Evolutionary conservation across 1,139 yeast species (phyloP), one percentile per base, ranked within the genome.

Genomic region (Protomyces arabidopsidicola): DNA sequence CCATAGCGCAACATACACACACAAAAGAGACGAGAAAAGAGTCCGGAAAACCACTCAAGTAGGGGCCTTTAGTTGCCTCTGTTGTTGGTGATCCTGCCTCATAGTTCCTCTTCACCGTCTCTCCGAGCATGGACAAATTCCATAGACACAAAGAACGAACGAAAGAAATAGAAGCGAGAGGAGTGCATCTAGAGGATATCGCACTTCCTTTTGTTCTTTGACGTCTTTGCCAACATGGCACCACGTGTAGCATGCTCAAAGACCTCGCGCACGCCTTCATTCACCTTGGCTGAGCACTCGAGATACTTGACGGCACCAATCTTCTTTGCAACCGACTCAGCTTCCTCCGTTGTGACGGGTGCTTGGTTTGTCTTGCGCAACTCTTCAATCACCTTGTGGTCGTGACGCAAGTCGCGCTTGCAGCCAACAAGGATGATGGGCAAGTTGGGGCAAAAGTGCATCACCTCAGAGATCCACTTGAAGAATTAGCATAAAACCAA

Each of bases 221-320:
- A 57, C 45, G 59, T 55, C 66, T 71, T 60, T 50, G 70, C 70
- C 57, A 74, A 68, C 66, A 87, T 79, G 39, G 88, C 84, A 65
- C 72, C 70, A 36, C 72, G 63, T 14, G 72, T 70, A 18, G 72
- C 72, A 45, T 70, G 68, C 58, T 70, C 72, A 58, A 71, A 70
- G 45, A 70, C 72, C 51, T 68, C 71, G 54, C 71, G 71, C 48
- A 70, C 72, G 34, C 70, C 69, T 48, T 70, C 72, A 35, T 95
- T 95, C 66, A 90, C 85, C 79, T 90, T 85, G 51, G 97, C 97
- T 58, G 97, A 90, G 79, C 97, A 90, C 79, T 91, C 97, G 75
- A 90, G 81, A 77, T 90, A 90, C 72, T 86, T 84, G 67, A 86
- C 79, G 63, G 96, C 96, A 69, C 96, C 96, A 71, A 90, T 88